Base-by-base conservation (phyloP, 768 basidiomycete genomes). In the Kondoa malvinella region DNA sequence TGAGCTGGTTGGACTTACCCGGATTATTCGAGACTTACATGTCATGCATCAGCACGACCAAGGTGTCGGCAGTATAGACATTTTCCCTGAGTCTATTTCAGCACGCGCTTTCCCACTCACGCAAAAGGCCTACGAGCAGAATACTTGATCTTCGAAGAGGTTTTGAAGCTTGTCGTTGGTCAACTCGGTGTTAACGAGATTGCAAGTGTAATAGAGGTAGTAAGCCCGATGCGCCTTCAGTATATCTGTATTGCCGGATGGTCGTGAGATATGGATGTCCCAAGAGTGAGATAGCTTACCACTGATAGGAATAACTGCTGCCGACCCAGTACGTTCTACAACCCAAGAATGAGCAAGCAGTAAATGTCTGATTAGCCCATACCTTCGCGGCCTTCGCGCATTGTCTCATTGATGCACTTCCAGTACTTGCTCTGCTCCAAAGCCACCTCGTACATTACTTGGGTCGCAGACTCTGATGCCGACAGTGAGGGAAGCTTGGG, bases 31-130 rank as follows among this genome's bases (percentile, higher is more conserved):
- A 12, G 31, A 78, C 89, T 76, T 76, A 94, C 94, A 96, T 91
- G 79, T 97, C 92, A 78, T 99, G 95, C 3, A 88, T 84, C 74
- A 96, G 89, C 56, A 97, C 78, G 31, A 97, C 83, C 29, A 97
- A 74, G 0, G 87, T 89, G 32, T 83, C 78, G 66, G 87, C 86
- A 30, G 85, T 74, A 71, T 79, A 86, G 33, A 96, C 79, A 76
- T 92, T 87, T 58, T 81, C 78, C 33, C 92, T 95, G 69, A 0
- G 33, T 21, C 64, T n/a, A 33, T 63, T 63, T 29, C 33, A 64
- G 63, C 27, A 31, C 57, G 17, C 58, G 29, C 21, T 67, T 26
- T 12, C 57, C 21, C 29, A 1, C 34, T 62, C 62, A 32, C 2
- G 2, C n/a, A n/a, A n/a, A n/a, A n/a, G 27, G 80, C 89, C 70